Evolutionary conservation across 805 yeast genomes (phyloP).

Genomic region (Candida nitratophila): DNA sequence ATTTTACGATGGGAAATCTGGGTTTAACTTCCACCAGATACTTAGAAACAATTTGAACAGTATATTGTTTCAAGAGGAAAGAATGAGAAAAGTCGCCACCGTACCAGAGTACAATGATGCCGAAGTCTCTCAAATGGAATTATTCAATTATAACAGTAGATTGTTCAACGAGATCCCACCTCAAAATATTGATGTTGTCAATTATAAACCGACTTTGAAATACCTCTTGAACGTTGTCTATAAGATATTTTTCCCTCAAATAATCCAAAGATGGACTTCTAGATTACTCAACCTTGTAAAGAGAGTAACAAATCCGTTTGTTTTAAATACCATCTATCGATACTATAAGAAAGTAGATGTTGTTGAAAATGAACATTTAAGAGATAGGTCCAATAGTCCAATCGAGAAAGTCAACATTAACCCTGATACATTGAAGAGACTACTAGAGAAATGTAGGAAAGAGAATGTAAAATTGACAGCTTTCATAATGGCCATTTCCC

Average conservation of each 20-base stretch:
- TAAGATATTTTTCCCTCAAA: background rate
- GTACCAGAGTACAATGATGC: background rate
- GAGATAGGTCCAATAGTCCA: background rate
- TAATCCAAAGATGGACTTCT: background rate
- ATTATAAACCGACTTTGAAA: background rate
- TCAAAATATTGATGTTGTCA: background rate
- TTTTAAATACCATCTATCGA: background rate
- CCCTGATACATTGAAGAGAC: constrained; percentile 1
- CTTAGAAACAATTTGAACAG: constrained; percentile 1
- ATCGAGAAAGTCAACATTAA: constrained; percentile 5
- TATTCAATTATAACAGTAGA: background rate
- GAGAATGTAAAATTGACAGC: constrained; percentile 14
- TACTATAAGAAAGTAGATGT: background rate
- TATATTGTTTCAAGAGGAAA: background rate
- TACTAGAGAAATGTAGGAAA: constrained; percentile 5
- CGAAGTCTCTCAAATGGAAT: background rate
- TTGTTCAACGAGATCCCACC: background rate
- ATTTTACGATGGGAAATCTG: constrained; percentile 29
- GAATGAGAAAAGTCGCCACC: background rate
- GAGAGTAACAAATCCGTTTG: background rate
- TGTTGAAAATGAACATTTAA: background rate
- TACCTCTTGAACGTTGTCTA: background rate
- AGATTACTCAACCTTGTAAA: background rate
- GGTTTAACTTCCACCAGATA: constrained; percentile 17
- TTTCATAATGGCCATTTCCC: constrained; percentile 7